A percentile compares a stretch with the other conserved stretches of the same genome.
These are phyloP conservation scores for Nakataea oryzae DNA, from an alignment of 2,329 filamentous ascomycete species.

Conservation along the genomic window DNA sequence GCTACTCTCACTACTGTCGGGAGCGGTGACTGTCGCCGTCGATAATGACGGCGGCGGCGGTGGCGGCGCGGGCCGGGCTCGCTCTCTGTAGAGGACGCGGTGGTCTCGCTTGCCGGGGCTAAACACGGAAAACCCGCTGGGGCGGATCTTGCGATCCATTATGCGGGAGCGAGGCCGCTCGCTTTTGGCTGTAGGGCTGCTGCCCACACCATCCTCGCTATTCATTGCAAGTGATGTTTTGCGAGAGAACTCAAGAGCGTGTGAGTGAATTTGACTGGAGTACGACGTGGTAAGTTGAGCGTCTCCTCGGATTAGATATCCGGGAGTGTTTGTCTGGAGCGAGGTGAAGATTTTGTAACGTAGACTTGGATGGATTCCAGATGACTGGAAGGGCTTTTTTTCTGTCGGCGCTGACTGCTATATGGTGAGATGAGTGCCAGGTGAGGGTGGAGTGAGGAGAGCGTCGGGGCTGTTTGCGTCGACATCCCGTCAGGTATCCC, in stretches of 20 bases:
- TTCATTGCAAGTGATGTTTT: not conserved
- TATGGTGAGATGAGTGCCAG: not conserved
- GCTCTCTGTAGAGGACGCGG: not conserved
- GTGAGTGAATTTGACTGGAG: not conserved
- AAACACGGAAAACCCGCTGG: slow-evolving; percentile 15
- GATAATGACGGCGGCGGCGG: not conserved
- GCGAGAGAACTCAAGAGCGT: not conserved
- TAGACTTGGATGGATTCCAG: not conserved
- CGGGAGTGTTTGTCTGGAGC: too few species aligned
- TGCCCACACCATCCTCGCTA: not conserved
- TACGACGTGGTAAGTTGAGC: not conserved
- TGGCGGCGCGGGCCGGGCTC: not conserved
- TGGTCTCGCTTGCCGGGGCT: slow-evolving; percentile 9
- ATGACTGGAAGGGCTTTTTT: not conserved
- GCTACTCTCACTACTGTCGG: too few species aligned
- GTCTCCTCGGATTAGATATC: too few species aligned
- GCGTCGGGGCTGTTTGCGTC: too few species aligned
- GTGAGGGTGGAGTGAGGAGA: not conserved
- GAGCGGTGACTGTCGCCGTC: not conserved
- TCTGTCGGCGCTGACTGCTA: not conserved
- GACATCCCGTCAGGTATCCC: too few species aligned
- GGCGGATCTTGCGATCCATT: slow-evolving; percentile 12
- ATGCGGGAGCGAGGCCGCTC: slow-evolving; percentile 7
- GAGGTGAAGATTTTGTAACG: not conserved
- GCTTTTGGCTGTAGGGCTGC: not conserved